Evolutionary conservation across 805 yeast species (phyloP), one percentile per base, ranked within the genome.

Genomic region (Candida ponderosae): DNA sequence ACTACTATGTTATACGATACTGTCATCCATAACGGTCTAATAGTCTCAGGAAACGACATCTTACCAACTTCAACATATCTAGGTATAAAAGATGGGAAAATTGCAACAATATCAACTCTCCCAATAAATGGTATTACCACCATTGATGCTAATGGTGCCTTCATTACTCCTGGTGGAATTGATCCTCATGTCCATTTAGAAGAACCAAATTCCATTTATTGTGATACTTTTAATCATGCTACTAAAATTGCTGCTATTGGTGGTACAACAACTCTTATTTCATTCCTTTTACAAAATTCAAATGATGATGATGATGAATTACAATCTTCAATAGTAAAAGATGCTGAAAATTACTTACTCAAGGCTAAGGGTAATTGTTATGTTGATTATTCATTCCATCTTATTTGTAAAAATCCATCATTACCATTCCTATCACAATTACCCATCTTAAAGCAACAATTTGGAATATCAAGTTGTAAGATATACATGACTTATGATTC

Each of bases 401-500:
- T 66, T 40, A 67, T 66, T 36, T 46, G 66, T 29, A 50, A 59
- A 29, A 41, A 54, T 41, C 55, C 59, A 34, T 38, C 45, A 35
- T 41, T 53, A 37, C 42, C 44, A 14, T 44, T 62, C n/a, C 45
- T 48, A 24, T 44, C 51, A 19, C 59, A 62, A 39, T 44, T 62
- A 27, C 60, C 59, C 6, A 45, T 37, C 20, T 51, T 67, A 18
- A 57, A 62, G 15, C 40, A 53, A 14, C 52, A 54, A n/a, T 51
- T 54, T 29, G 71, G 71, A 9, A 57, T 66, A 31, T 55, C 68
- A 24, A 54, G 64, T 24, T 61, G 66, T 28, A 66, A 66, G 40
- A 54, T 70, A 16, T 70, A 68, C 50, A 70, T 68, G 46, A 66
- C 75, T 5, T 70, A 70, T 45, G 69, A 68, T 23, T 56, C 60